A percentile compares a stretch with the other conserved stretches of the same genome.
Evolutionary conservation across 2,329 filamentous ascomycete genomes (phyloP).

Genomic region (Colletotrichum filicis): DNA sequence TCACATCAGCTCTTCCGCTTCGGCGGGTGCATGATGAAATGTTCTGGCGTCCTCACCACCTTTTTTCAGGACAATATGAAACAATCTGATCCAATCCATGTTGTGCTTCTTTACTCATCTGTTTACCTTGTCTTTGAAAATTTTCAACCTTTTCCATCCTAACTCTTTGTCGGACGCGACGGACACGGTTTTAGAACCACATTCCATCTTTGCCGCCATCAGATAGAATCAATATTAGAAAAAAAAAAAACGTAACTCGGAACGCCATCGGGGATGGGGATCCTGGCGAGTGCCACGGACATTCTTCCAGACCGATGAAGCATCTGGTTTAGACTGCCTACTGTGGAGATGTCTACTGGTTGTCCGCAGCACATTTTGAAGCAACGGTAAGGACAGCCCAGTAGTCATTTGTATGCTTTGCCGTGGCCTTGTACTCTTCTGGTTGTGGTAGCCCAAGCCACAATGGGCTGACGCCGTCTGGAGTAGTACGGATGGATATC

Average conservation of each 20-base stretch:
- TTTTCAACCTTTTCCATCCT: neutral
- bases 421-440: no score
- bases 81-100: slow-evolving; percentile 67
- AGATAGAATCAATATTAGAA: neutral
- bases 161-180: neutral
- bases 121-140: neutral
- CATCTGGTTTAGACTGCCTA: no score
- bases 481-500: neutral
- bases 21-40: slow-evolving; percentile 72
- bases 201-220: neutral
- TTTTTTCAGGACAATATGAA: slow-evolving; percentile 70
- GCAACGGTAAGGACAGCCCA: no score
- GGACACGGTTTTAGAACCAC: neutral
- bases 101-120: slow-evolving; percentile 14
- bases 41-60: slow-evolving; percentile 74
- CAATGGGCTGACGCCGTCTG: neutral
- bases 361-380: no score
- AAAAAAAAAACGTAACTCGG: neutral
- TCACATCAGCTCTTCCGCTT: slow-evolving; percentile 65
- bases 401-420: no score
- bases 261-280: neutral
- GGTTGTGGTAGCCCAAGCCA: neutral
- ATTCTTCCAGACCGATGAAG: neutral
- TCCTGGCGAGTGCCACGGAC: neutral
- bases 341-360: no score